Conservation (phyloP, 148 eudicot species). For the Selenicereus undatus region DNA sequence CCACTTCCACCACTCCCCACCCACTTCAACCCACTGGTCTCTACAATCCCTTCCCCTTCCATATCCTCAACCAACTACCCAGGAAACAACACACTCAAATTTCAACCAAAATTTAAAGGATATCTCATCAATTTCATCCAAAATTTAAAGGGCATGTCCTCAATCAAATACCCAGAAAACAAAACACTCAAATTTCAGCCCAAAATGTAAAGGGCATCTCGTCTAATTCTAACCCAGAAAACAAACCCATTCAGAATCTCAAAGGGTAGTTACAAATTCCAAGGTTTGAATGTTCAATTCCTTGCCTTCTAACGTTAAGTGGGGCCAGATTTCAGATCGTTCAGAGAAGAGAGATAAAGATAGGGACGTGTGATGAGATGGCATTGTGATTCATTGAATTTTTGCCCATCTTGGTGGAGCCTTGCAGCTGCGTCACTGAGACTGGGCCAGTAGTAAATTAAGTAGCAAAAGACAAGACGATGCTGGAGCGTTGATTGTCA, state of each 20-base stretch:
- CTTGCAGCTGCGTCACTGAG: not conserved
- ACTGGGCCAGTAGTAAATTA: not conserved
- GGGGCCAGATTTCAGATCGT: not conserved
- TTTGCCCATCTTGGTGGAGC: slow-evolving; percentile 1
- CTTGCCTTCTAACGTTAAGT: not conserved
- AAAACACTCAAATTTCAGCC: not conserved
- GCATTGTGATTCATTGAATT: not conserved
- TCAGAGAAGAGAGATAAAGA: not conserved
- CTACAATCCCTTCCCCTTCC: slow-evolving; percentile 65
- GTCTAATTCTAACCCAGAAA: too few species aligned
- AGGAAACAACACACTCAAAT: not conserved
- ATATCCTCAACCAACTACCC: slow-evolving; percentile 18
- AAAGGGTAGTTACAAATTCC: not conserved
- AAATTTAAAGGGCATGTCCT: not conserved
- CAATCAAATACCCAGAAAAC: slow-evolving; percentile 11
- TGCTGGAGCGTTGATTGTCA: not conserved
- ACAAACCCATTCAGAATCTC: not conserved
- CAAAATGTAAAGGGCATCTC: too few species aligned
- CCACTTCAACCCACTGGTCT: slow-evolving; percentile 37
- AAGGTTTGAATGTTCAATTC: too few species aligned
- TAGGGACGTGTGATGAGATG: not conserved
- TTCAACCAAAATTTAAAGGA: not conserved
- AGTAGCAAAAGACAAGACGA: not conserved
- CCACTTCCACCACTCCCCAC: slow-evolving; percentile 52
- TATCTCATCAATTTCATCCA: not conserved